phyloP scores from a whole-genome alignment of 768 basidiomycete species.

The Erythrobasidium yunnanense region DNA sequence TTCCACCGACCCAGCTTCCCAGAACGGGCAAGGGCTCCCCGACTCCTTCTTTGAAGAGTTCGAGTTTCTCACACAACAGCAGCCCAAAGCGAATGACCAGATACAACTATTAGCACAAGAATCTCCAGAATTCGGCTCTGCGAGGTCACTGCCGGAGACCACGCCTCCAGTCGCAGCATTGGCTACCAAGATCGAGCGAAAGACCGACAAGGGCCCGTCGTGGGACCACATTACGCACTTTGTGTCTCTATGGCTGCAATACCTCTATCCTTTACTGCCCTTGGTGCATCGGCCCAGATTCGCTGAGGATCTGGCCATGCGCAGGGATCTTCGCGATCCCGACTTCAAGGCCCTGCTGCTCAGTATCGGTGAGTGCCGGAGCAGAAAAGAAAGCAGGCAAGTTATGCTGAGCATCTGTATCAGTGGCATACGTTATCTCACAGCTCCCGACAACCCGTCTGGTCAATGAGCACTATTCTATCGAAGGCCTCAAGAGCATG shows the following conservation, averaged over 20 bases:
- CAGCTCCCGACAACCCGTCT: conserved; percentile 7
- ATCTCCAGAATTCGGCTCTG: too few species aligned
- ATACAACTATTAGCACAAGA: too few species aligned
- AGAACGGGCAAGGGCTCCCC: too few species aligned
- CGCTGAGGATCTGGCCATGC: not conserved
- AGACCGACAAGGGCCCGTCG: not conserved
- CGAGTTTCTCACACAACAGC: too few species aligned
- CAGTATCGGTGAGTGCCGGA: conserved; percentile 1
- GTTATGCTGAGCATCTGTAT: not conserved
- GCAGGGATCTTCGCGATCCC: not conserved
- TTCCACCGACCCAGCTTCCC: too few species aligned
- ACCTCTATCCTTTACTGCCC: not conserved
- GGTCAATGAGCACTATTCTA: not conserved
- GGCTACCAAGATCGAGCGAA: too few species aligned
- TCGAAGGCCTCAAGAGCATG: conserved; percentile 6
- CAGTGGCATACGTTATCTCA: not conserved
- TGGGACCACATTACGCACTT: conserved; percentile 1
- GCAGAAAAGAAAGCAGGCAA: not conserved
- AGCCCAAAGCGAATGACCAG: too few species aligned
- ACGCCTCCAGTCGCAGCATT: too few species aligned
- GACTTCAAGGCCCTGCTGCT: not conserved
- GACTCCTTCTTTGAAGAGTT: too few species aligned
- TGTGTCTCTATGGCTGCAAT: conserved; percentile 6
- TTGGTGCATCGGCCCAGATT: conserved; percentile 9
- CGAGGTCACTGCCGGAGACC: too few species aligned